These are phyloP conservation scores for Ramularia collo-cygni DNA, from an alignment of 2,329 filamentous ascomycete species.

Conservation along the genomic window DNA sequence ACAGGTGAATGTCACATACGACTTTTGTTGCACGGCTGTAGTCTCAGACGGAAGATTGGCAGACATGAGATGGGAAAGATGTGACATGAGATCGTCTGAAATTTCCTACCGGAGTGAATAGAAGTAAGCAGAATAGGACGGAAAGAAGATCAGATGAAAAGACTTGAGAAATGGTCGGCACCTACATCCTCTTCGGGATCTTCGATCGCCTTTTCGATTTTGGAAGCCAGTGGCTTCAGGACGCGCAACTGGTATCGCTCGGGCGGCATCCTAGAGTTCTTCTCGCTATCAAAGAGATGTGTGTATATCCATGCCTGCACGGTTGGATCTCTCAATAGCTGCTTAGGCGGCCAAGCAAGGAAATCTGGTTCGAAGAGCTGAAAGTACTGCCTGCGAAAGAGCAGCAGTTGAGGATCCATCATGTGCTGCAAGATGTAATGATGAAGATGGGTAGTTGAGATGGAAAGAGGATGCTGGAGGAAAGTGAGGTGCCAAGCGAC, in stretches of 20 bases:
- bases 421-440: background rate
- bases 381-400: slow-evolving; percentile 68
- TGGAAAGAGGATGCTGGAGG: too few relatives aligned
- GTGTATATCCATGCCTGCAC: slow-evolving; percentile 62
- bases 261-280: slow-evolving; percentile 54
- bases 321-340: slow-evolving; percentile 51
- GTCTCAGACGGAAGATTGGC: slow-evolving; percentile 58
- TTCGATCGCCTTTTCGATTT: slow-evolving; percentile 66
- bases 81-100: slow-evolving; percentile 69
- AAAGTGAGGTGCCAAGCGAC: background rate
- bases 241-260: slow-evolving; percentile 63
- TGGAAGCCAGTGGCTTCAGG: slow-evolving; percentile 64
- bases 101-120: slow-evolving; percentile 56
- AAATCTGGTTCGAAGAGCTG: slow-evolving; percentile 60
- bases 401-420: slow-evolving; percentile 31
- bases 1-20: slow-evolving; percentile 64
- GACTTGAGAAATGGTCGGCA: slow-evolving; percentile 20
- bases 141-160: slow-evolving; percentile 13
- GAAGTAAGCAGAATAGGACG: slow-evolving; percentile 19
- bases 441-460: background rate
- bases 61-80: slow-evolving; percentile 59
- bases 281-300: slow-evolving; percentile 57
- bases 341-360: slow-evolving; percentile 57
- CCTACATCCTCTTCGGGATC: slow-evolving; percentile 86
- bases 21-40: slow-evolving; percentile 62